These are phyloP conservation scores for Aspergillus awamori DNA, from an alignment of 2,329 filamentous ascomycete genomes.

Conservation along the genomic window DNA sequence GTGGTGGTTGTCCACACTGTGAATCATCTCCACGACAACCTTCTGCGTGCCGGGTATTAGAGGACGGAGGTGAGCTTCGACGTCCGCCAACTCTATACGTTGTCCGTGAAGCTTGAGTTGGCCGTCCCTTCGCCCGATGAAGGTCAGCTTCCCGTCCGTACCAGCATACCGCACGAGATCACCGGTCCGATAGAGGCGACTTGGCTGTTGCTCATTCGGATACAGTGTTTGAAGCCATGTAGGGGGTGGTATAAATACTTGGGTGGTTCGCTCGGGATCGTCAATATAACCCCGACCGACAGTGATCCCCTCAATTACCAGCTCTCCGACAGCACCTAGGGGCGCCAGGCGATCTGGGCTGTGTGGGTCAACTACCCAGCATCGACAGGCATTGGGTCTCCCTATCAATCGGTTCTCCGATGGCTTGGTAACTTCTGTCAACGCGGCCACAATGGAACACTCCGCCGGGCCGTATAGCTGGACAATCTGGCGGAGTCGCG, in stretches of 20 bases:
- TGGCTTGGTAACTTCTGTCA: not conserved
- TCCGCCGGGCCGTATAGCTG: not conserved
- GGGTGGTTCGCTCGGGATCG: not conserved
- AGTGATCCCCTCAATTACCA: not conserved
- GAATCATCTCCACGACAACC: not conserved
- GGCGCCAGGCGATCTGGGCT: not conserved
- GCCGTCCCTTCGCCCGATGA: not conserved
- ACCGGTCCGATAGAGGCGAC: not conserved
- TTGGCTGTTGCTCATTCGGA: not conserved
- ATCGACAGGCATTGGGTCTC: not conserved
- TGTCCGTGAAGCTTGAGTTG: slow-evolving; percentile 1
- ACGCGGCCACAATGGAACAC: not conserved
- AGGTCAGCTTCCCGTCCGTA: not conserved
- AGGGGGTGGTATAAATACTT: not conserved
- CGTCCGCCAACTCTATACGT: not conserved
- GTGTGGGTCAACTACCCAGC: not conserved
- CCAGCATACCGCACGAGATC: not conserved
- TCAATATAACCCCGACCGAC: not conserved
- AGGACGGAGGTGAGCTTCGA: not conserved
- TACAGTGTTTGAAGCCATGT: not conserved
- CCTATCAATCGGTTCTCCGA: not conserved
- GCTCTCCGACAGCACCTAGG: not conserved
- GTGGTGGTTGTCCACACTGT: not conserved
- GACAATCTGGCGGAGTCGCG: not conserved
- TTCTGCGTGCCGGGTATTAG: not conserved